Evolutionary conservation across 2,329 filamentous ascomycete genomes (phyloP), one percentile per base, ranked within the genome.

Genomic region (Exophiala phaeomuriformis): DNA sequence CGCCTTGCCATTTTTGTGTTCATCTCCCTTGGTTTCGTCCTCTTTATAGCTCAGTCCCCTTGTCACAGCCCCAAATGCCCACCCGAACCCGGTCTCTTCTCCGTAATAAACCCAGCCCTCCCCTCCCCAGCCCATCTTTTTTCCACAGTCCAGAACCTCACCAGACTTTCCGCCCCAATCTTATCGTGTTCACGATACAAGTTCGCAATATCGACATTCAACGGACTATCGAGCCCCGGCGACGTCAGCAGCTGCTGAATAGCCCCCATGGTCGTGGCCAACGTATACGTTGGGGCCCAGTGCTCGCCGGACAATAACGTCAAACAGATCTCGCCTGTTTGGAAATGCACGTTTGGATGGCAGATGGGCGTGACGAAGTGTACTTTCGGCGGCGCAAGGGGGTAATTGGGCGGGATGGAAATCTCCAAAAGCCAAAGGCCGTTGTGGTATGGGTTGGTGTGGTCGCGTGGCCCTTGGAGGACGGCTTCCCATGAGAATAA

Each of bases 251-350:
- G 62, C 64, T 73, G 70, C 51, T 76, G 73, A 29, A 77, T 69
- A 3, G 74, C 73, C 5, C 69, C 69, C 49, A 76, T 63, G 2
- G 71, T 74, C n/a, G 65, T 66, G 9, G 67, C 69, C 3, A 97
- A 78, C 39, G 85, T 90, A 70, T 95, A 93, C 12, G 88, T 83
- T 1, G 90, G 88, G 55, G 87, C 86, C 91, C 91, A 97, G 12
- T 84, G 79, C 66, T 75, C 71, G 0, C 73, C 75, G 56, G 80
- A 82, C 47, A 98, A 77, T 58, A 97, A 78, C 67, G 96, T 93
- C 30, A 97, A 81, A 69, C 93, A 98, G 66, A 98, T 93, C 71
- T 96, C 90, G 63, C 93, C 93, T 2, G 82, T 90, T 37, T 75
- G 73, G 67, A 82, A 82, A 57, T 79, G 74, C 43, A 86, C 82